A percentile compares a stretch with the other conserved stretches of the same genome.
Conservation (phyloP, 495 filamentous ascomycete genomes). For the Podospora australis region DNA sequence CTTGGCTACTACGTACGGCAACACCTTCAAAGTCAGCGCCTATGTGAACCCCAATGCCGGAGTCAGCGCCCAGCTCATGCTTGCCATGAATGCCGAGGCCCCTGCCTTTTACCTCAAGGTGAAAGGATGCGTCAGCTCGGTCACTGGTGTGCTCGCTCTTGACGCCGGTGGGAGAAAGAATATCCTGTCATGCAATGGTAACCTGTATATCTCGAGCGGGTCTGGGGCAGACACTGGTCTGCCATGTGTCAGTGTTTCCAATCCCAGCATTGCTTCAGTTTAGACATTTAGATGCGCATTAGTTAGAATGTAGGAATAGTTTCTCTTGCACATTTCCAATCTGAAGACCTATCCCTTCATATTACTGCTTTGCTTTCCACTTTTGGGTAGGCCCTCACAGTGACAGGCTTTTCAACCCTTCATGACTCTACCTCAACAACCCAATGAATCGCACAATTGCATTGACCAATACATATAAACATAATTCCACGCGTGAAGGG, state of each 20-base stretch:
- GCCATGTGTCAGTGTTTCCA: neutral
- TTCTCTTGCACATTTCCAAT: too few species aligned
- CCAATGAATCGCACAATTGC: too few species aligned
- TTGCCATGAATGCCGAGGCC: neutral
- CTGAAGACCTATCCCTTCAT: too few species aligned
- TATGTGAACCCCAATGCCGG: neutral
- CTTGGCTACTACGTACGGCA: neutral
- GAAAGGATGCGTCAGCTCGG: neutral
- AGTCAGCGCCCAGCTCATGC: neutral
- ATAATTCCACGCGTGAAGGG: too few species aligned
- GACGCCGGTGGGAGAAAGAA: neutral
- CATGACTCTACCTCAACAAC: too few species aligned
- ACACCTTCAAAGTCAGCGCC: neutral
- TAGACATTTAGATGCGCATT: too few species aligned
- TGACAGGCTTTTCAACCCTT: too few species aligned
- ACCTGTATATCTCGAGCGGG: neutral
- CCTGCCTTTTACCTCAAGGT: neutral
- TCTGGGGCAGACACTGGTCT: neutral
- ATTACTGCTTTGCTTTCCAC: too few species aligned
- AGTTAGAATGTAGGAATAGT: too few species aligned
- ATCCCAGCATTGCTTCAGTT: neutral
- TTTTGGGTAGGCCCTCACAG: too few species aligned
- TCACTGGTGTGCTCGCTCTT: neutral
- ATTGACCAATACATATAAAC: too few species aligned
- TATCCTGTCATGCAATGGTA: neutral